Percentiles rank a stretch among this genome's conserved stretches.
Evolutionary conservation across 176 grass and related monocot species (phyloP).

Genomic region (Cenchrus fungigraminus): DNA sequence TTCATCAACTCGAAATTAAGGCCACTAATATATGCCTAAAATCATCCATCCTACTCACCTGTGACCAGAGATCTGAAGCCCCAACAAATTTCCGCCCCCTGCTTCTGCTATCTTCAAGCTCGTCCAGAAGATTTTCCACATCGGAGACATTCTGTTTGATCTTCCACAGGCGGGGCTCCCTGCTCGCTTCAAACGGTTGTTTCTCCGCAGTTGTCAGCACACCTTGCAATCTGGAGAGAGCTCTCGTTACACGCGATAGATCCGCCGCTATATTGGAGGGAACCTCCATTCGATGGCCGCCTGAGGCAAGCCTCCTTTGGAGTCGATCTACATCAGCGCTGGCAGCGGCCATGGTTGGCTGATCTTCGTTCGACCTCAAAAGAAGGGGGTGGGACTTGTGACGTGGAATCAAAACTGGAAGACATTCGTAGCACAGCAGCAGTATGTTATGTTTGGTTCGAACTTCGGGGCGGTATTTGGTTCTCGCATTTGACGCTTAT

Average conservation of each 20-base stretch:
- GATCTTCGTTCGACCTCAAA: neutral
- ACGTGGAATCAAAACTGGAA: neutral
- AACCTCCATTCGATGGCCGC: neutral
- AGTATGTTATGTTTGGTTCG: too few species aligned
- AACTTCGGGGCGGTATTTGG: too few species aligned
- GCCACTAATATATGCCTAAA: neutral
- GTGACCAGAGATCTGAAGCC: neutral
- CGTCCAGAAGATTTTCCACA: neutral
- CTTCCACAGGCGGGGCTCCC: neutral
- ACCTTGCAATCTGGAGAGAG: slow-evolving; percentile 1
- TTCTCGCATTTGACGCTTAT: too few species aligned
- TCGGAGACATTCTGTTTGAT: neutral
- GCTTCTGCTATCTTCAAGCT: neutral
- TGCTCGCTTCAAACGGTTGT: neutral
- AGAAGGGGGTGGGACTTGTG: neutral
- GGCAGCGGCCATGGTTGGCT: neutral
- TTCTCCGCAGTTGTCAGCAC: neutral
- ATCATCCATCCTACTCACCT: neutral
- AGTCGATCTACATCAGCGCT: slow-evolving; percentile 7
- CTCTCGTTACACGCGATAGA: neutral
- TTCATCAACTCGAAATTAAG: neutral
- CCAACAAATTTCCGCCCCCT: neutral
- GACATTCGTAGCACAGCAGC: too few species aligned
- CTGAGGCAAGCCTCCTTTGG: slow-evolving; percentile 10
- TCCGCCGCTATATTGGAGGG: neutral